Evolutionary conservation across 768 basidiomycete species (phyloP).

Genomic region (Tylopilus plumbeoviolaceoides): DNA sequence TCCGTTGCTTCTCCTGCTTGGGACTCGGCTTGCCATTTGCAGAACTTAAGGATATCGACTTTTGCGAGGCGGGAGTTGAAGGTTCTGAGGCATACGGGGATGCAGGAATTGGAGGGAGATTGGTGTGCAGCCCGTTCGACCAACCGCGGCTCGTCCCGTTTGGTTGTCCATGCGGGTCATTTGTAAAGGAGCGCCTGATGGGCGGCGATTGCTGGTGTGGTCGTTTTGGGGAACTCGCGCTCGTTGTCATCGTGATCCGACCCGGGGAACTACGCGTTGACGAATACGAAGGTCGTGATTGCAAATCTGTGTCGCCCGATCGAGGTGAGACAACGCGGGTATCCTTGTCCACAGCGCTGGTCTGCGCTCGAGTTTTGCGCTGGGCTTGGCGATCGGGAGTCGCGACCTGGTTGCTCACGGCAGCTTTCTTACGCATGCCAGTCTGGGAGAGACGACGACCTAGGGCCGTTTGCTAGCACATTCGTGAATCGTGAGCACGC

Average conservation of each 20-base stretch:
- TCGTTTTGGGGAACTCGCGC: constrained; percentile 26
- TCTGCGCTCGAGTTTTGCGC: constrained; percentile 37
- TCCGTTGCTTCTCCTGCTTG: constrained; percentile 33
- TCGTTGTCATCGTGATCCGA: constrained; percentile 22
- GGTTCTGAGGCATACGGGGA: constrained; percentile 65
- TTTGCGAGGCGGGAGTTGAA: constrained; percentile 53
- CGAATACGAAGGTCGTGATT: constrained; percentile 29
- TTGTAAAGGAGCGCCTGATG: constrained; percentile 32
- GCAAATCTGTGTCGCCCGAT: constrained; percentile 25
- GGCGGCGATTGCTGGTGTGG: constrained; percentile 21
- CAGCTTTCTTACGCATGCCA: constrained; percentile 30
- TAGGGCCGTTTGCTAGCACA: constrained; percentile 60
- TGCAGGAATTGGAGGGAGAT: constrained; percentile 62
- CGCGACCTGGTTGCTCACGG: constrained; percentile 12
- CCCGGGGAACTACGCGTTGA: constrained; percentile 34
- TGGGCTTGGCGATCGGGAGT: constrained; percentile 29
- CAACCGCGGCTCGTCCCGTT: constrained; percentile 30
- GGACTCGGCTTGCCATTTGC: constrained; percentile 31
- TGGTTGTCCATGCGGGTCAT: constrained; percentile 24
- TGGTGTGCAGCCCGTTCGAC: constrained; percentile 28
- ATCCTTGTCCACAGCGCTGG: constrained; percentile 32
- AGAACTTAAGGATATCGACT: constrained; percentile 35
- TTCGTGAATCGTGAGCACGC: constrained; percentile 9
- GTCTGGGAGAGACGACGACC: constrained; percentile 66
- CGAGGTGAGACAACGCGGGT: constrained; percentile 29